These are phyloP conservation scores for Pleodorina starrii DNA, from an alignment of 139 green algal species.

Conservation along the genomic window DNA sequence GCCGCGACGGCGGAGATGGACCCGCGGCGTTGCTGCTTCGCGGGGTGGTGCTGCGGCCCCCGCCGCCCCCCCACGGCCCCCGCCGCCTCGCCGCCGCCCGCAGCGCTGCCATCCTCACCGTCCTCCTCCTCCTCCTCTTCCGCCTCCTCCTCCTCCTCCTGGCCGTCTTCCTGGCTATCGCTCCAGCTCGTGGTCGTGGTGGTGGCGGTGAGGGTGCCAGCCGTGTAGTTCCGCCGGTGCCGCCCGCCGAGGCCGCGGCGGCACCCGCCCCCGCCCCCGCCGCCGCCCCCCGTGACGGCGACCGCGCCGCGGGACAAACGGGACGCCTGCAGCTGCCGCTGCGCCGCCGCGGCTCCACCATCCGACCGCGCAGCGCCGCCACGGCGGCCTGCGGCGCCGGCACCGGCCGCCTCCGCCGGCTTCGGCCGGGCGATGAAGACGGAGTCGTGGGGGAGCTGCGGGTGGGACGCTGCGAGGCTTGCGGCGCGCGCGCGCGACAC, in stretches of 20 bases:
- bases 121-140: too few species aligned
- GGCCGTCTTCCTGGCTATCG: not conserved
- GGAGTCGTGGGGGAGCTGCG: constrained; percentile 37
- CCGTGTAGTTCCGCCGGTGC: not conserved
- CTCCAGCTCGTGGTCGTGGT: constrained; percentile 5
- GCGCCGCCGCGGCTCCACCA: not conserved
- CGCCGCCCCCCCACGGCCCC: too few species aligned
- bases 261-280: not conserved
- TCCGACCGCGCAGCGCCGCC: not conserved
- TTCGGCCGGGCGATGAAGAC: not conserved
- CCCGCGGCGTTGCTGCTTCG: too few species aligned
- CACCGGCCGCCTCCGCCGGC: not conserved
- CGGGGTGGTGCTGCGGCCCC: not conserved
- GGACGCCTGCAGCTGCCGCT: not conserved
- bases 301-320: not conserved
- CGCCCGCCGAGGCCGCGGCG: not conserved
- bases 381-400: too few species aligned
- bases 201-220: not conserved
- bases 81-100: not conserved
- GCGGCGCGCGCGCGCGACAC: not conserved
- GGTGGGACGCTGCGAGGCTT: not conserved
- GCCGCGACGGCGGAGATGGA: not conserved
- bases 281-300: not conserved
- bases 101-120: not conserved
- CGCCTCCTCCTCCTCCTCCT: not conserved